Conservation (phyloP, 2,329 filamentous ascomycete species). For the Aspergillus japonicus region DNA sequence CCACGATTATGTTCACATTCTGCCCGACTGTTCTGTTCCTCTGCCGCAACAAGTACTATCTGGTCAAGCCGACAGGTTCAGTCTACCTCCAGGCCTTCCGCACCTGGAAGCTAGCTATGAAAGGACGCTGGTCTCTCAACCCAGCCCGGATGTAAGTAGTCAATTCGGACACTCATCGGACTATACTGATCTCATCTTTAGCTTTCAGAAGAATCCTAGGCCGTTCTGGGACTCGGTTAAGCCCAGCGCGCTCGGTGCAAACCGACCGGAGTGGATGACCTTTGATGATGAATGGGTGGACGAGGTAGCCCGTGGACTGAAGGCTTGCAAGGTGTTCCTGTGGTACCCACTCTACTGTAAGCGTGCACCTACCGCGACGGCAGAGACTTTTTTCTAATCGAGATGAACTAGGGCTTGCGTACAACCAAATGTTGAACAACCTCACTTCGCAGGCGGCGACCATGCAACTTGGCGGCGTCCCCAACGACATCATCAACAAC, state of each 20-base stretch:
- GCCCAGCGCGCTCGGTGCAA: conserved; percentile 24
- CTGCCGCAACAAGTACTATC: conserved; percentile 62
- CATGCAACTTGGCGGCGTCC: conserved; percentile 53
- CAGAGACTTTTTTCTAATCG: background rate
- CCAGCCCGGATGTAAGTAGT: conserved; percentile 54
- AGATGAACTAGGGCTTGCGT: conserved; percentile 40
- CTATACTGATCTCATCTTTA: background rate
- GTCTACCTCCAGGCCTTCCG: conserved; percentile 66
- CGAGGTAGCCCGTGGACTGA: conserved; percentile 68
- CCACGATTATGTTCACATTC: conserved; percentile 63
- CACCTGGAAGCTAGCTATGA: conserved; percentile 61
- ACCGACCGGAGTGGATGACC: conserved; percentile 58
- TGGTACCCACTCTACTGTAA: conserved; percentile 54
- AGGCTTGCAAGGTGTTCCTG: conserved; percentile 68
- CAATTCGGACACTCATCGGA: background rate
- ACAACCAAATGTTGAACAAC: conserved; percentile 57
- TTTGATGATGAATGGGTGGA: conserved; percentile 84
- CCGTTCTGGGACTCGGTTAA: conserved; percentile 36
- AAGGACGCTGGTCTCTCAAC: conserved; percentile 63
- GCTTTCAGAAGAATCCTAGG: conserved; percentile 17
- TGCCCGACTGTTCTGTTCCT: conserved; percentile 62
- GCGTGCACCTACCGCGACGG: conserved; percentile 3
- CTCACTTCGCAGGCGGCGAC: conserved; percentile 56
- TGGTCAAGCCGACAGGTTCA: conserved; percentile 67
- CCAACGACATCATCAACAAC: conserved; percentile 58